A percentile compares a stretch with the other conserved stretches of the same genome.
Evolutionary conservation across 73 alveolate genomes (phyloP).

Genomic region (Symbiodinium pilosum): DNA sequence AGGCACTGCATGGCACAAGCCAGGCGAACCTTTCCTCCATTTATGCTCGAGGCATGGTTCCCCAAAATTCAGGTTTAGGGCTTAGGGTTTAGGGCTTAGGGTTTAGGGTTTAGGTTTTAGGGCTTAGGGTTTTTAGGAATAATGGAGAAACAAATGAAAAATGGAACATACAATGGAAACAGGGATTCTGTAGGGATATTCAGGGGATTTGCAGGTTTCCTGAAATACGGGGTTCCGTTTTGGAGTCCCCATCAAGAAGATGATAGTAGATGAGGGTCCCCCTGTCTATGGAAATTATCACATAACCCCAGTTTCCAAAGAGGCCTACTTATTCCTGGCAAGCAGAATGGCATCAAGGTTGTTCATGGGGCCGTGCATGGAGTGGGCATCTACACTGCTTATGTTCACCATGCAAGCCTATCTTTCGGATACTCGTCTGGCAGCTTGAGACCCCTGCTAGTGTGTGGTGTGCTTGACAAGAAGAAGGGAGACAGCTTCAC

Average conservation of each 20-base stretch:
- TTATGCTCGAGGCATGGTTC: neutral
- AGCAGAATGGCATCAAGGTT: neutral
- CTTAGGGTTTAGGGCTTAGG: too few relatives aligned
- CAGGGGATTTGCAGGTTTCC: too few relatives aligned
- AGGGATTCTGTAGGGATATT: too few relatives aligned
- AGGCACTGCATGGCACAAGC: constrained; percentile 53
- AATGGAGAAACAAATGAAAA: too few relatives aligned
- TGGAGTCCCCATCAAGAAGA: neutral
- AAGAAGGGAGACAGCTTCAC: neutral
- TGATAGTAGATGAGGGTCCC: too few relatives aligned
- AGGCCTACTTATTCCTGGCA: neutral
- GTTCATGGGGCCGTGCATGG: neutral
- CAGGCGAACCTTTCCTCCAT: constrained; percentile 5
- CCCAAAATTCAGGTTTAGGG: too few relatives aligned
- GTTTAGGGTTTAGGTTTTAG: too few relatives aligned
- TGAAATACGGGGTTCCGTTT: too few relatives aligned
- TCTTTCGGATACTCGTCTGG: constrained; percentile 61
- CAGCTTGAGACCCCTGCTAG: neutral
- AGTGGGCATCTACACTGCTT: constrained; percentile 25
- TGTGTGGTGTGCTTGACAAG: constrained; percentile 36
- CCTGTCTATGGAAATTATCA: too few relatives aligned
- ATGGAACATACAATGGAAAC: too few relatives aligned
- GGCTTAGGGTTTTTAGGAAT: too few relatives aligned
- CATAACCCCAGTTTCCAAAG: too few relatives aligned
- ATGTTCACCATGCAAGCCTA: neutral